Evolutionary conservation across 257 asterid species (phyloP), one percentile per base, ranked within the genome.

Genomic region (Cruciata laevipes): DNA sequence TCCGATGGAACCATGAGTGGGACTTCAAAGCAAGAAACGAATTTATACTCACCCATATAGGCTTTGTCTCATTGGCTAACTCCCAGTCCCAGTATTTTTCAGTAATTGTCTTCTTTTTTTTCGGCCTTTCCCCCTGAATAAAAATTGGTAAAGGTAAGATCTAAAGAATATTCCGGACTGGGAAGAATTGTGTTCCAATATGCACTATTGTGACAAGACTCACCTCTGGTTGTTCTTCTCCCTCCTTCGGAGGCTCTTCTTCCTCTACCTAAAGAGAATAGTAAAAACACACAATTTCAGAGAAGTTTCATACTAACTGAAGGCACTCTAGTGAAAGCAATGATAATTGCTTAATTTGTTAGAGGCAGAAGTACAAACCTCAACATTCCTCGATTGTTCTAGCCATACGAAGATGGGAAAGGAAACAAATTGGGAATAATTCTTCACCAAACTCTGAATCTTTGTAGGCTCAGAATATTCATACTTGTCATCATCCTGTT

Each of bases 81-180:
- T 90, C 98, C 99, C 99, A 94, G 72, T 94, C 99, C 92, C 91
- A 94, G 74, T 94, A 94, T 65, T 94, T 94, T 78, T 94, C 98
- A 38, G 96, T 90, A 76, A 87, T 80, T 66, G 98, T 88, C 85
- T 86, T 90, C 70, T 85, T 90, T 5, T 84, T 85, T 83, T 58
- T 87, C 66, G 80, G 85, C 78, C 75, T 90, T 72, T 84, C 99
- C 62, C 78, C 96, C 98, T 90, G 89, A 49, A 56, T 68, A 69
- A 62, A 13, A 18, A 40, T 32, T 42, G 35, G 70, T 63, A 55
- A 49, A 9, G 35, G 20, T 17, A 40, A 71, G n/a, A 6, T 67
- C 25, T 11, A 37, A 42, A 38, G 66, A 61, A 13, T 58, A 65
- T 14, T 27, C 27, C 60, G 14, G 17, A 27, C 27, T 55, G 38